These are phyloP conservation scores for Plantago major DNA, from an alignment of 257 asterid species.

Conservation along the genomic window DNA sequence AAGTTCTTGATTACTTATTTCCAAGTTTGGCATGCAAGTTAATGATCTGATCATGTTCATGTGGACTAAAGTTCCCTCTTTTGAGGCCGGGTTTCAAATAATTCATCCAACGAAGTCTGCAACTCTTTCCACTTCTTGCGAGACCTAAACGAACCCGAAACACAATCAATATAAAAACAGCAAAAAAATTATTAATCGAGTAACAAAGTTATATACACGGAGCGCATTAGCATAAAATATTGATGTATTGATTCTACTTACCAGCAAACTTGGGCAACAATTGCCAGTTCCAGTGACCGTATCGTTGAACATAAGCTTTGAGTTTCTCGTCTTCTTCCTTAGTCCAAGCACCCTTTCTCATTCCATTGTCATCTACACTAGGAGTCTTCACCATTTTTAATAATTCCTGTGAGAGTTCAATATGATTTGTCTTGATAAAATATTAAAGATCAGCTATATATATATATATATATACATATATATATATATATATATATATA, in stretches of 20 bases:
- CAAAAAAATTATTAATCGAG: no score
- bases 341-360: conserved; percentile 17
- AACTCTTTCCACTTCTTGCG: conserved; percentile 49
- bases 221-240: no score
- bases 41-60: conserved; percentile 32
- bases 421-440: no score
- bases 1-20: conserved; percentile 27
- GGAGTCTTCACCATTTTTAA: conserved; percentile 20
- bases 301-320: conserved; percentile 11
- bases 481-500: no score
- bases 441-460: no score
- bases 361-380: conserved; percentile 17
- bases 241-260: background rate
- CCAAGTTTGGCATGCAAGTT: conserved; percentile 32
- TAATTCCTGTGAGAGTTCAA: no score
- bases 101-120: conserved; percentile 50
- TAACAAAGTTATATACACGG: no score
- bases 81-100: conserved; percentile 37
- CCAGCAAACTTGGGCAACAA: conserved; percentile 14
- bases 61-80: conserved; percentile 29
- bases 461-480: no score
- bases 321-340: conserved; percentile 21
- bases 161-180: no score
- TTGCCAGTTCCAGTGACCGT: conserved; percentile 24
- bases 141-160: conserved; percentile 24